Conservation (phyloP, 2,329 filamentous ascomycete species). For the Fusarium citri region DNA sequence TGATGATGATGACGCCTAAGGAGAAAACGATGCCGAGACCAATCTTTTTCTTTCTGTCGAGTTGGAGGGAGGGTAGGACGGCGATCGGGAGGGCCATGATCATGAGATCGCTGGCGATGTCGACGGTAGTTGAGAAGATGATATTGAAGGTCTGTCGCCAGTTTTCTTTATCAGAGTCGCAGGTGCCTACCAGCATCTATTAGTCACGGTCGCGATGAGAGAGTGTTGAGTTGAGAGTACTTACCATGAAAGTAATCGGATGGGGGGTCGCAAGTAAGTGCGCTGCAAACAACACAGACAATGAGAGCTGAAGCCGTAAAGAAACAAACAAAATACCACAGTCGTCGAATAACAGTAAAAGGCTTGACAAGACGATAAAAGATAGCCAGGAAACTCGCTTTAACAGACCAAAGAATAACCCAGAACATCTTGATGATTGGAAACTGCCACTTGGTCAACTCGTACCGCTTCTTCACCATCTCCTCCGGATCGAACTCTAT, state of each 20-base stretch:
- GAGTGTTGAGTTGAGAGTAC: rapidly evolving
- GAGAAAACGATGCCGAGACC: slow-evolving; percentile 23
- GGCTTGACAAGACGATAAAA: slow-evolving; percentile 23
- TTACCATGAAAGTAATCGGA: slow-evolving; percentile 21
- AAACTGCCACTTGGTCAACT: slow-evolving; percentile 23
- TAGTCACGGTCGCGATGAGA: rapidly evolving
- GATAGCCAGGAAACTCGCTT: slow-evolving; percentile 22
- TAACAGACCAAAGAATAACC: slow-evolving; percentile 30
- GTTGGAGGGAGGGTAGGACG: slow-evolving; percentile 18
- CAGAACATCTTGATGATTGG: slow-evolving; percentile 33
- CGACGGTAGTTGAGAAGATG: slow-evolving; percentile 26
- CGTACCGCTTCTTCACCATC: background rate
- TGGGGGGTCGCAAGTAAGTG: slow-evolving; percentile 15
- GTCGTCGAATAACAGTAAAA: slow-evolving; percentile 2
- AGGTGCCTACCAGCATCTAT: background rate
- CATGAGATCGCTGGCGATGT: slow-evolving; percentile 23
- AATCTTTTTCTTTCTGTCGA: slow-evolving; percentile 26
- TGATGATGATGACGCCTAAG: slow-evolving; percentile 21
- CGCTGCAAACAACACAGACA: slow-evolving; percentile 18
- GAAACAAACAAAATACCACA: slow-evolving; percentile 18
- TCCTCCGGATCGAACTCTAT: background rate
- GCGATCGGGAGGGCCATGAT: slow-evolving; percentile 32
- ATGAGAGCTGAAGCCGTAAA: slow-evolving; percentile 3
- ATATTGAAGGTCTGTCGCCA: slow-evolving; percentile 18
- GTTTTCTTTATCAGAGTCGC: slow-evolving; percentile 9